A percentile compares a stretch with the other conserved stretches of the same genome.
phyloP scores from a whole-genome alignment of 73 alveolate genomes.

The Diophrys sp. region DNA sequence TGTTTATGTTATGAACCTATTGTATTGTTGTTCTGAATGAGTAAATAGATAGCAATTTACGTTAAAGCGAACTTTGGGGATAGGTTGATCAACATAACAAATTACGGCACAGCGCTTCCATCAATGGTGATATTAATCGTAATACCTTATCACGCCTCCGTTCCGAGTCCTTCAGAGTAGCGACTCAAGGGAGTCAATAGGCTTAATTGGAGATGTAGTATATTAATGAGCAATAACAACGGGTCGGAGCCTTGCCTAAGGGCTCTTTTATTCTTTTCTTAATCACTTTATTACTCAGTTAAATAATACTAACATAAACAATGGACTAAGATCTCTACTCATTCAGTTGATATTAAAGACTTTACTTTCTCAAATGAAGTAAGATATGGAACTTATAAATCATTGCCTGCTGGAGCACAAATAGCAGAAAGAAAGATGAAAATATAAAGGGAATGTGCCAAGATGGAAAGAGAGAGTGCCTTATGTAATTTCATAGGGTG shows the following conservation, averaged over 20 bases:
- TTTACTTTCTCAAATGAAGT: slow-evolving; percentile 91
- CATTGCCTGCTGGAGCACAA: slow-evolving; percentile 75
- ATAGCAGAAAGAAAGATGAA: slow-evolving; percentile 71
- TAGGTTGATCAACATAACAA: no score
- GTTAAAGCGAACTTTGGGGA: no score
- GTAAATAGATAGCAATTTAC: no score
- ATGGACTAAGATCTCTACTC: slow-evolving; percentile 83
- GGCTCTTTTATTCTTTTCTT: no score
- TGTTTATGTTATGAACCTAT: no score
- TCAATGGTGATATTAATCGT: no score
- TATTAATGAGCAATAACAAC: slow-evolving; percentile 82
- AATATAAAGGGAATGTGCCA: slow-evolving; percentile 81
- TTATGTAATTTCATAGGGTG: slow-evolving; percentile 81
- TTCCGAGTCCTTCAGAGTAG: no score
- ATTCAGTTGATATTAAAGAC: slow-evolving; percentile 78
- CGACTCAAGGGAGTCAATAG: no score
- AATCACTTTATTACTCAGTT: slow-evolving; percentile 71
- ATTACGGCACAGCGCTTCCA: no score
- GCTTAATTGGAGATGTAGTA: no score
- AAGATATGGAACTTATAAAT: background rate
- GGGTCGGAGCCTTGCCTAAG: slow-evolving; percentile 72
- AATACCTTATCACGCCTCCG: no score
- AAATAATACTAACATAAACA: slow-evolving; percentile 72
- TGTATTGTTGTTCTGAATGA: no score
- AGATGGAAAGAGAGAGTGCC: slow-evolving; percentile 86